phyloP scores from a whole-genome alignment of 2,329 filamentous ascomycete genomes.

The Canariomyces notabilis region DNA sequence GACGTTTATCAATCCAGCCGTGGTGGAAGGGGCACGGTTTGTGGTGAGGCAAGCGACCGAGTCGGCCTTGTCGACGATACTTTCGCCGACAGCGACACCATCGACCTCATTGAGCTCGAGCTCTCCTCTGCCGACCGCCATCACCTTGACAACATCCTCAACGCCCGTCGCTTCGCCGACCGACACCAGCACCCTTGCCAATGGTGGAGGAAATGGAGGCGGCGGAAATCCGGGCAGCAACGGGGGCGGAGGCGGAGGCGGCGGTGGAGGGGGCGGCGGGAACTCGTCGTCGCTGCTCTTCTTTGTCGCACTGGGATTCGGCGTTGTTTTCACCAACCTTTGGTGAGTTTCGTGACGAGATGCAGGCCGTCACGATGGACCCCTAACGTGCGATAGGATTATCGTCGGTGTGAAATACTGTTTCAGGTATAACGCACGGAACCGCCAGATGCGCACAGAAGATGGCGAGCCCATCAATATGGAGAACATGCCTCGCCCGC shows the following conservation, averaged over 20 bases:
- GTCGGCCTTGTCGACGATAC: neutral
- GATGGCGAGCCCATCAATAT: conserved; percentile 87
- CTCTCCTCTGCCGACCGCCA: neutral
- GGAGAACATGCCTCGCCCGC: conserved; percentile 75
- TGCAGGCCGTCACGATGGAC: conserved; percentile 1
- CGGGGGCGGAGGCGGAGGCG: conserved; percentile 25
- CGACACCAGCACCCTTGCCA: conserved; percentile 11
- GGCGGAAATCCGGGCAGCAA: conserved; percentile 20
- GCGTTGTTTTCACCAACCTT: conserved; percentile 96
- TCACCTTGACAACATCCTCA: conserved; percentile 8
- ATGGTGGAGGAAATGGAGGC: conserved; percentile 13
- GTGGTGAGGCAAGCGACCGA: conserved; percentile 26
- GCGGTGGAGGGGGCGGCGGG: conserved; percentile 27
- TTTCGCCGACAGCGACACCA: conserved; percentile 2
- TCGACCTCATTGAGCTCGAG: conserved; percentile 1
- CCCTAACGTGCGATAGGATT: conserved; percentile 60
- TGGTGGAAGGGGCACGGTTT: conserved; percentile 26
- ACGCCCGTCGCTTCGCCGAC: conserved; percentile 9
- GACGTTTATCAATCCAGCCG: conserved; percentile 25
- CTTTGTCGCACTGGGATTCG: conserved; percentile 93
- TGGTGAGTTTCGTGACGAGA: conserved; percentile 60
- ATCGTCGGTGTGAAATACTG: conserved; percentile 99
- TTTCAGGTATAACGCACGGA: conserved; percentile 95
- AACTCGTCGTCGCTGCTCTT: conserved; percentile 72
- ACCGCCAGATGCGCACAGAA: conserved; percentile 73